A percentile compares a stretch with the other conserved stretches of the same genome.
Evolutionary conservation across 495 filamentous ascomycete genomes (phyloP).

Genomic region (Hypomontagnella monticulosa): DNA sequence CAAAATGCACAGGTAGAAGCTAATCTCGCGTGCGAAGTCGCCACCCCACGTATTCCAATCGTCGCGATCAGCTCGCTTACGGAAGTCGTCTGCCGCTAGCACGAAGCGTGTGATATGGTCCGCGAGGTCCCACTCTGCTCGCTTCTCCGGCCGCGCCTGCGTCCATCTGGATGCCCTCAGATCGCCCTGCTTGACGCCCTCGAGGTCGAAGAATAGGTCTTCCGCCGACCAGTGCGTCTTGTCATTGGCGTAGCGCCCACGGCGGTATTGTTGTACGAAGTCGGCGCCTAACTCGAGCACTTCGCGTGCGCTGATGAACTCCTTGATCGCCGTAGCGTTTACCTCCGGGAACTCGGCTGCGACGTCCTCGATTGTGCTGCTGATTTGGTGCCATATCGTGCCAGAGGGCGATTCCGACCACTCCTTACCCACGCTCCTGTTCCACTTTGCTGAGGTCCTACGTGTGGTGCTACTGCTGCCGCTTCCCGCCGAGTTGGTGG

Average conservation of each 20-base stretch:
- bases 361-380: constrained; percentile 28
- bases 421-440: constrained; percentile 25
- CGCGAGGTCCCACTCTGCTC: constrained; percentile 35
- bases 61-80: constrained; percentile 24
- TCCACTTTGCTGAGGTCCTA: constrained; percentile 18
- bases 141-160: constrained; percentile 18
- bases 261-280: constrained; percentile 31
- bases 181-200: constrained; percentile 42
- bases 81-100: constrained; percentile 35
- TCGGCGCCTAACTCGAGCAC: constrained; percentile 39
- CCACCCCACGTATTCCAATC: constrained; percentile 32
- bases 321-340: constrained; percentile 36
- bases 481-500: constrained; percentile 15
- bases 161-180: constrained; percentile 19
- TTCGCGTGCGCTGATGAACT: constrained; percentile 37
- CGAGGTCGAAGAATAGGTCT: constrained; percentile 43
- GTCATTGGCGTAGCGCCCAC: constrained; percentile 6
- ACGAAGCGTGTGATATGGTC: constrained; percentile 41
- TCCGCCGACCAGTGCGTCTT: constrained; percentile 35
- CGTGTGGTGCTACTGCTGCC: constrained; percentile 8
- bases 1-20: constrained; percentile 40
- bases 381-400: constrained; percentile 35
- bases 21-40: constrained; percentile 28
- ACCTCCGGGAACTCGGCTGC: constrained; percentile 22
- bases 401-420: constrained; percentile 26